Conservation (phyloP, 2,329 filamentous ascomycete species). For the Zarea fungicola region DNA sequence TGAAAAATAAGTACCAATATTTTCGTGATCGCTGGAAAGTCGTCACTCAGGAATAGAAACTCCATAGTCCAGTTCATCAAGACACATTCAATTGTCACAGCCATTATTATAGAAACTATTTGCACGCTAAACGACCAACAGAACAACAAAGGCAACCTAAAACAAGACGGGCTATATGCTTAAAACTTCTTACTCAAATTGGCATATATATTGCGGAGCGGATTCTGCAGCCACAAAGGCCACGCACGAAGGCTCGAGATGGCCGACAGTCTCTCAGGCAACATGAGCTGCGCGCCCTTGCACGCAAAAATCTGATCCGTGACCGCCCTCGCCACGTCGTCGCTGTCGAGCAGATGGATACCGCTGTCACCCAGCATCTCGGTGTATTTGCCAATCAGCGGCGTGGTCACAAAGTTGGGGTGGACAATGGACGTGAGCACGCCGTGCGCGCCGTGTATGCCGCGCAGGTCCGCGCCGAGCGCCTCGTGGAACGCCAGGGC, state of each 20-base stretch:
- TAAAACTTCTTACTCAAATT: constrained; percentile 2
- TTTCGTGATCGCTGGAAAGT: too few relatives aligned
- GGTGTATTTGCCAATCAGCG: constrained; percentile 21
- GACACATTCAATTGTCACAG: too few relatives aligned
- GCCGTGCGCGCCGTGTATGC: constrained; percentile 49
- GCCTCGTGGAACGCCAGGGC: constrained; percentile 60
- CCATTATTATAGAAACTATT: too few relatives aligned
- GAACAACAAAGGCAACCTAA: background rate
- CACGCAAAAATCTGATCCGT: constrained; percentile 36
- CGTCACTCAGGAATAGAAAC: too few relatives aligned
- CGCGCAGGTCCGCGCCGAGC: constrained; percentile 45
- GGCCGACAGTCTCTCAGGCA: constrained; percentile 24
- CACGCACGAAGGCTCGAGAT: constrained; percentile 4
- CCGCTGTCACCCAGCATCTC: constrained; percentile 16
- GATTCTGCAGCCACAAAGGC: constrained; percentile 9
- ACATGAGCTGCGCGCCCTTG: constrained; percentile 35
- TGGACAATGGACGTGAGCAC: constrained; percentile 58
- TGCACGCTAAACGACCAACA: too few relatives aligned
- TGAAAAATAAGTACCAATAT: too few relatives aligned
- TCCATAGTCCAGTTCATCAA: too few relatives aligned
- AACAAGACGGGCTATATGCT: background rate
- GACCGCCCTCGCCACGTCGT: constrained; percentile 32
- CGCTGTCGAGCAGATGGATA: constrained; percentile 20
- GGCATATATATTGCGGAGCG: constrained; percentile 2
- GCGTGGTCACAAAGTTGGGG: constrained; percentile 32